Base-by-base conservation (phyloP, 495 filamentous ascomycete genomes). In the Penicillium crystallinum region DNA sequence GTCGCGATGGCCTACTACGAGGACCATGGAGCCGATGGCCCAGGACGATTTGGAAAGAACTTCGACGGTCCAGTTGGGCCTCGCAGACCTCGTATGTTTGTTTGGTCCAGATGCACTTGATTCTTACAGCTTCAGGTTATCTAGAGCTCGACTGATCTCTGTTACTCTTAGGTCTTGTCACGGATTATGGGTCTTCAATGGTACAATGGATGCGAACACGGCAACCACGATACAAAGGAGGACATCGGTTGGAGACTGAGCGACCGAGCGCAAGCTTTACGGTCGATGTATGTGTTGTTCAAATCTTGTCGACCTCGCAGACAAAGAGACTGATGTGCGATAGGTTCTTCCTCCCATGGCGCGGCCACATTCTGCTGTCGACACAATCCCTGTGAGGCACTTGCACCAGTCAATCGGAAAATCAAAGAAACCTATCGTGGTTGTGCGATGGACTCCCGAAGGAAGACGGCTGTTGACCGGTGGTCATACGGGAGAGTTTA, bases 391-490 rank as follows among this genome's bases (percentile, higher is more conserved):
- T 41, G 84, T 89, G 0, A 88, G 90, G 57, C 90, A 95, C 58
- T 78, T 97, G 19, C 93, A 98, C 64, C 91, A 91, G 21, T 97
- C 93, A 1, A 79, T 97, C 27, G 96, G 96, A 77, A 98, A 98
- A 66, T 90, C 92, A 54, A 95, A 95, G 61, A 93, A 97, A 51
- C 93, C 93, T 0, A 88, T 98, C 61, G 96, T 96, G 36, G 88
- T 96, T n/a, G 90, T 98, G 38, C 78, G 87, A 72, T 98, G 93
- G 93, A 98, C 93, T 3, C 93, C 93, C 0, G 93, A 98, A 72
- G 93, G 93, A 33, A 82, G 93, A 54, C 77, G 93, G 53, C 70
- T 98, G 39, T 77, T 98, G 61, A 97, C 93, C 0, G 93, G 89
- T 18, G 92, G 89, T 1, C 92, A 90, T 64, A 97, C 91, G 61